Conservation (phyloP, 768 basidiomycete genomes). For the Suillus luteus region DNA sequence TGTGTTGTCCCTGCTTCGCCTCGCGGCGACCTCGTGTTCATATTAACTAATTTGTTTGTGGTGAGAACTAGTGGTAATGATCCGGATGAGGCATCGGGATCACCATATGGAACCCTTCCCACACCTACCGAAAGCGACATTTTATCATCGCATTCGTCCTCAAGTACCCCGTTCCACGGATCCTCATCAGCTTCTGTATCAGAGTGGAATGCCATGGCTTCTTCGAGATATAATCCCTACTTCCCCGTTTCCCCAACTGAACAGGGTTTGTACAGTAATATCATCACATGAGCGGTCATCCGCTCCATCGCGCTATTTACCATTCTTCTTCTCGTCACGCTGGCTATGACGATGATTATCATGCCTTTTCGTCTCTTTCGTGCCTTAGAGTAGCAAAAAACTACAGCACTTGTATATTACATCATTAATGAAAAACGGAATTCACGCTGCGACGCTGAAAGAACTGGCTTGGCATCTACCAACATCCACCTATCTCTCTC, state of each 20-base stretch:
- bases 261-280: constrained; percentile 57
- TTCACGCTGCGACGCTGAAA: constrained; percentile 47
- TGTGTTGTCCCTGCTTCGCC: constrained; percentile 42
- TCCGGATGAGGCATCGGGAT: constrained; percentile 46
- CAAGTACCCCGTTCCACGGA: constrained; percentile 43
- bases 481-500: constrained; percentile 72
- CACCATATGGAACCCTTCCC: constrained; percentile 55
- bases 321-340: constrained; percentile 29
- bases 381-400: constrained; percentile 31
- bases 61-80: constrained; percentile 52
- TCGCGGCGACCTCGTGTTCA: constrained; percentile 36
- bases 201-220: constrained; percentile 60
- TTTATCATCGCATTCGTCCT: constrained; percentile 47
- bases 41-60: constrained; percentile 33
- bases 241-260: constrained; percentile 61
- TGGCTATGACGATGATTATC: constrained; percentile 33
- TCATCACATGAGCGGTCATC: constrained; percentile 48
- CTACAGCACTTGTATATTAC: constrained; percentile 32
- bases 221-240: constrained; percentile 66
- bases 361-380: constrained; percentile 22
- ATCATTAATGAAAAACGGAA: constrained; percentile 46
- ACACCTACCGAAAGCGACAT: constrained; percentile 67
- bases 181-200: constrained; percentile 47
- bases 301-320: constrained; percentile 24
- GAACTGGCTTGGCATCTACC: constrained; percentile 41